These are phyloP conservation scores for Sarocladium kiliense DNA, from an alignment of 2,329 filamentous ascomycete genomes.

Conservation along the genomic window DNA sequence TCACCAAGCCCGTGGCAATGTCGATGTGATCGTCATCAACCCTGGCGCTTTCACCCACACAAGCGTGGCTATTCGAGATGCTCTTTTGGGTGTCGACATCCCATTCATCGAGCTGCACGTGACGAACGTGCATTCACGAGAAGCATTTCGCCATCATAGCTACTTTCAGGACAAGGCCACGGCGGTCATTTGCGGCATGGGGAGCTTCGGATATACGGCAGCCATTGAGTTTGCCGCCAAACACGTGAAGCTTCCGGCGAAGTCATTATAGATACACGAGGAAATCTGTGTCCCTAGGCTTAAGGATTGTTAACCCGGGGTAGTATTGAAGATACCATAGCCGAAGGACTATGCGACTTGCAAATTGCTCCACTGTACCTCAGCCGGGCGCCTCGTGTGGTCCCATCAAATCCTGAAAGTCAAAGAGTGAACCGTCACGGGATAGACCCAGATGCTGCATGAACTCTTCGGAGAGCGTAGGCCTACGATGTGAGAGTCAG, in stretches of 20 bases:
- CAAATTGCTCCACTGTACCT: no score
- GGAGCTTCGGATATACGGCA: constrained; percentile 49
- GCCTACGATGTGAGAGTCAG: neutral
- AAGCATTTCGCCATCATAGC: constrained; percentile 61
- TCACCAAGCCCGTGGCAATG: constrained; percentile 38
- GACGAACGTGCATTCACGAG: constrained; percentile 66
- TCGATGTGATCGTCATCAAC: constrained; percentile 67
- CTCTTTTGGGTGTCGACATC: constrained; percentile 58
- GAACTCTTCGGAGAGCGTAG: constrained; percentile 7
- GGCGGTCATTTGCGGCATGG: constrained; percentile 63
- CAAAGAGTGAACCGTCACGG: neutral
- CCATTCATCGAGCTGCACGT: constrained; percentile 72
- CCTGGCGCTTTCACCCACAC: constrained; percentile 69
- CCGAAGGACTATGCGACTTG: no score
- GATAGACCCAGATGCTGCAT: constrained; percentile 6
- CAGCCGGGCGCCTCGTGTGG: neutral
- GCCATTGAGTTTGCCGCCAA: constrained; percentile 41
- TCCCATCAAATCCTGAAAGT: neutral
- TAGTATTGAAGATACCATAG: no score
- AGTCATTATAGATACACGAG: no score
- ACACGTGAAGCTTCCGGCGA: neutral
- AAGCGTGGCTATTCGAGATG: constrained; percentile 65
- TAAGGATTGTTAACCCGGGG: no score
- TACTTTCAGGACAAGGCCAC: constrained; percentile 69
- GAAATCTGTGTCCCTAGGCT: no score